Percentiles rank a stretch among this genome's conserved stretches.
Conservation (phyloP, 495 filamentous ascomycete species). For the Penicillium psychrofluorescens region DNA sequence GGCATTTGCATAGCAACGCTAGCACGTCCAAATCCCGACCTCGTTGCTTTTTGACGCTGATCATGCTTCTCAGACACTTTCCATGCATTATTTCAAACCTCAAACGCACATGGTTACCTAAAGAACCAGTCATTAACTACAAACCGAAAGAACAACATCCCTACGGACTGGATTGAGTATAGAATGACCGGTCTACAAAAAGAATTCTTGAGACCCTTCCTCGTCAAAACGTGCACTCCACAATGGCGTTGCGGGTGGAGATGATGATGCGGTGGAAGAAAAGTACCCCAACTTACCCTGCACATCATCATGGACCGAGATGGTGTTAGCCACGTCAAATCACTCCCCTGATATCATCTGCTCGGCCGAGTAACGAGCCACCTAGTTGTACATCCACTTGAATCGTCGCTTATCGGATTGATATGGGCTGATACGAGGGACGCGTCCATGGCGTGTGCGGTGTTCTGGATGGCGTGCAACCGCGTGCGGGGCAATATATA, state of each 20-base stretch:
- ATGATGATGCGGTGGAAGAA: conserved; percentile 11
- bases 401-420: not conserved
- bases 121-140: too few relatives aligned
- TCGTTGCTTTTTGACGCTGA: too few relatives aligned
- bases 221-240: not conserved
- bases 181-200: too few relatives aligned
- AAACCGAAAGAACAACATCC: too few relatives aligned
- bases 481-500: not conserved
- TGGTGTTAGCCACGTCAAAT: conserved; percentile 17
- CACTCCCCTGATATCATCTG: not conserved
- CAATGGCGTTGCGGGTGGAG: conserved; percentile 19
- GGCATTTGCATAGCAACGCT: too few relatives aligned
- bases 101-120: too few relatives aligned
- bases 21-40: too few relatives aligned
- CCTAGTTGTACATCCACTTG: not conserved
- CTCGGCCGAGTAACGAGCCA: not conserved
- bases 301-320: conserved; percentile 11
- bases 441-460: conserved; percentile 10
- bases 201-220: too few relatives aligned
- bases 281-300: conserved; percentile 5
- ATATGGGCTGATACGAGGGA: not conserved
- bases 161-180: too few relatives aligned
- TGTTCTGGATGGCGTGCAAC: conserved; percentile 17
- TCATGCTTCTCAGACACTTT: too few relatives aligned
- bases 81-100: too few relatives aligned